A percentile compares a stretch with the other conserved stretches of the same genome.
Evolutionary conservation across 2,329 filamentous ascomycete genomes (phyloP).

Genomic region (Bipolaris zeicola): DNA sequence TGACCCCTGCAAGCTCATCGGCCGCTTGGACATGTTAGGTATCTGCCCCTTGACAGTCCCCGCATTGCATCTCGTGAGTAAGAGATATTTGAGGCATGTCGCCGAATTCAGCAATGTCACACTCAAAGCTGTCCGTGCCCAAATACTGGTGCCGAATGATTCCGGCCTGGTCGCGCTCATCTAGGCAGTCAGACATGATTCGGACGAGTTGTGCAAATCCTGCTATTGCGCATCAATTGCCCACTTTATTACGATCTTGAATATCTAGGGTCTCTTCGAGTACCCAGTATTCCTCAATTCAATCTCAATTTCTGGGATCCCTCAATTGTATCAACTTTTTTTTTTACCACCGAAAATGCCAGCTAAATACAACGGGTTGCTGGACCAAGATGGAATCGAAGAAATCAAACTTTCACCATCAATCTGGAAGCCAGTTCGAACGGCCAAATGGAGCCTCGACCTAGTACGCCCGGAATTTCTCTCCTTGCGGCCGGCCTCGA

Average conservation of each 20-base stretch:
- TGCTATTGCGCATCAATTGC: background rate
- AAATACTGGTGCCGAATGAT: background rate
- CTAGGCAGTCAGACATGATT: background rate
- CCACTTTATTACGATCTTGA: background rate
- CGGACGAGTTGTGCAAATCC: background rate
- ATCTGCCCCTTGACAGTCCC: slow-evolving; percentile 12
- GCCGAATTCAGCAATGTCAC: background rate
- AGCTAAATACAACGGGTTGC: slow-evolving; percentile 33
- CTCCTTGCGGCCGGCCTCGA: slow-evolving; percentile 24
- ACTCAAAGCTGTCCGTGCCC: background rate
- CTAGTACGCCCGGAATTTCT: slow-evolving; percentile 41
- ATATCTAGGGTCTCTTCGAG: background rate
- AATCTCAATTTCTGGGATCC: background rate
- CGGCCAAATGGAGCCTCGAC: slow-evolving; percentile 39
- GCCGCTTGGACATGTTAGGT: slow-evolving; percentile 17
- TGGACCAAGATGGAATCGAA: slow-evolving; percentile 35
- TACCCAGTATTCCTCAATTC: background rate
- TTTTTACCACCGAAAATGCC: slow-evolving; percentile 28
- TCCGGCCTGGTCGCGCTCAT: background rate
- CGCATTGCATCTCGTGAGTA: slow-evolving; percentile 12
- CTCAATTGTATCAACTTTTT: background rate
- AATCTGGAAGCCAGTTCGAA: slow-evolving; percentile 36
- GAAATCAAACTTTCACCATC: slow-evolving; percentile 31
- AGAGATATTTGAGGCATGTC: slow-evolving; percentile 17
- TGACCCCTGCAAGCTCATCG: slow-evolving; percentile 23